A percentile compares a stretch with the other conserved stretches of the same genome.
These are phyloP conservation scores for Lyophyllum decastes DNA, from an alignment of 768 basidiomycete species.

Conservation along the genomic window DNA sequence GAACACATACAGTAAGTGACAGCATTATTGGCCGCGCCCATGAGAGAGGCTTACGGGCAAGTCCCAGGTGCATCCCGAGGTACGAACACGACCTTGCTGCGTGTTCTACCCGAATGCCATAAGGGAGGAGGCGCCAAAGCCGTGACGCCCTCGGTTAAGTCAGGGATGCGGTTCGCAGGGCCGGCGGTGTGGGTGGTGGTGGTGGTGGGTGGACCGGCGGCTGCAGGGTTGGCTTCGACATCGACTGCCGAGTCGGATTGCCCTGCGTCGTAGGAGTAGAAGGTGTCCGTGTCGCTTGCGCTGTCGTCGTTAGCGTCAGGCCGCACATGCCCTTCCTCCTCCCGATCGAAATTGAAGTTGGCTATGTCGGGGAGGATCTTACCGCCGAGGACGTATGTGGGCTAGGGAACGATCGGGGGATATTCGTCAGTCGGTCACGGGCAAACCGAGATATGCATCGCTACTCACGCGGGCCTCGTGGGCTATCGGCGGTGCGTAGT, in stretches of 20 bases:
- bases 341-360: conserved; percentile 5
- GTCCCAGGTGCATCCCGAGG: conserved; percentile 18
- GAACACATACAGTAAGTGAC: background rate
- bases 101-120: conserved; percentile 17
- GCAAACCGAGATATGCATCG: background rate
- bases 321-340: background rate
- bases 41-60: conserved; percentile 16
- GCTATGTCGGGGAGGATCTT: conserved; percentile 19
- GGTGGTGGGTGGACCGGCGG: no score
- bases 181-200: background rate
- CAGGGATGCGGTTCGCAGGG: background rate
- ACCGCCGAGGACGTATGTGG: background rate
- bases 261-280: conserved; percentile 11
- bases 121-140: conserved; percentile 16
- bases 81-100: conserved; percentile 18
- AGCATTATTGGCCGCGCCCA: background rate
- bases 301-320: background rate
- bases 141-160: conserved; percentile 12
- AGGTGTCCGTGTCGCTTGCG: conserved; percentile 12
- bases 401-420: background rate
- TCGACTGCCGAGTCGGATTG: background rate
- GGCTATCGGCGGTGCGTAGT: background rate
- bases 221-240: background rate
- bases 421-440: background rate
- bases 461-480: conserved; percentile 4